A percentile compares a stretch with the other conserved stretches of the same genome.
Evolutionary conservation across 805 yeast species (phyloP).

Genomic region (Lachancea waltii): DNA sequence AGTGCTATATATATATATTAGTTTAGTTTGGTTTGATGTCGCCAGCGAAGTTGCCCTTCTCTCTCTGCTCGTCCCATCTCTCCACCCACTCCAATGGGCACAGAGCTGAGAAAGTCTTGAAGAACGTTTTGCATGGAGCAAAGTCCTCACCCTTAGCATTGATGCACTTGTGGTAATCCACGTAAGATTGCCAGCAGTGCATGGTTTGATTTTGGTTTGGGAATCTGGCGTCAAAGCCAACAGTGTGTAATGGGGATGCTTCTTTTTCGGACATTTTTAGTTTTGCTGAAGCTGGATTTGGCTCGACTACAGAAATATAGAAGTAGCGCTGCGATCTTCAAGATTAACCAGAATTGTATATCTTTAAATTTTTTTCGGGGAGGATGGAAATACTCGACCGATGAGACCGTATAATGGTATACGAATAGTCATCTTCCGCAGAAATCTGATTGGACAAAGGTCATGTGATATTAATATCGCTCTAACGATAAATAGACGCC

Average conservation of each 20-base stretch:
- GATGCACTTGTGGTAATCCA: constrained; percentile 96
- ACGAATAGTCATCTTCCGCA: not conserved
- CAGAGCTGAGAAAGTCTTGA: constrained; percentile 79
- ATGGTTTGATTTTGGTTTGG: constrained; percentile 96
- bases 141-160: constrained; percentile 96
- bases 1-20: no score
- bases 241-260: constrained; percentile 49
- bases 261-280: constrained; percentile 19
- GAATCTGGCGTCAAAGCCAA: constrained; percentile 87
- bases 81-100: constrained; percentile 84
- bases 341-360: no score
- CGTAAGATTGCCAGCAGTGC: constrained; percentile 97
- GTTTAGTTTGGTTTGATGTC: constrained; percentile 35
- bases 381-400: not conserved
- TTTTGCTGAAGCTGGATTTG: not conserved
- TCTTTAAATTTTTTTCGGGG: not conserved
- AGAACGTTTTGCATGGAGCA: constrained; percentile 94
- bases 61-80: constrained; percentile 85
- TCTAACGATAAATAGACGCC: not conserved
- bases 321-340: no score
- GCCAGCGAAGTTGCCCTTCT: constrained; percentile 49
- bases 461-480: constrained; percentile 16
- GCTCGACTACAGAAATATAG: no score
- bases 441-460: constrained; percentile 12
- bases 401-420: not conserved